A percentile compares a stretch with the other conserved stretches of the same genome.
phyloP scores from a whole-genome alignment of 1,284 basidiomycete genomes.

The Pascua sp. region DNA sequence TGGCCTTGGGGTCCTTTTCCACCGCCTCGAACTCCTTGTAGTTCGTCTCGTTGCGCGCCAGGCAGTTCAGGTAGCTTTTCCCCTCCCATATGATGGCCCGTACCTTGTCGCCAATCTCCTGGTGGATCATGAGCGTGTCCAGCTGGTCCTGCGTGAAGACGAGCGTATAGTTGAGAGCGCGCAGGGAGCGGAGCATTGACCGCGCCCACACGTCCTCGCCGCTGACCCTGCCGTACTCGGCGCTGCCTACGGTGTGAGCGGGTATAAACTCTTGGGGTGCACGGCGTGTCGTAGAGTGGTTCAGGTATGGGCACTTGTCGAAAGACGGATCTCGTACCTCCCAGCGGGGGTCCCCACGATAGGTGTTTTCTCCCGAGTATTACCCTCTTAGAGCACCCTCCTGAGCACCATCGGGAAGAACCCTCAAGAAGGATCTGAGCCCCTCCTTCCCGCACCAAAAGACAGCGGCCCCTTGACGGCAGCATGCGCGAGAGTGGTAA shows the following conservation, averaged over 20 bases:
- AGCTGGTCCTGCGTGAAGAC: conserved; percentile 27
- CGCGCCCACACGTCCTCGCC: conserved; percentile 28
- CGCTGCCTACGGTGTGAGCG: background rate
- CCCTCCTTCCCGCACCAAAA: too few species aligned
- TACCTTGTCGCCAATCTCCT: conserved; percentile 32
- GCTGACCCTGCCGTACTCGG: conserved; percentile 1
- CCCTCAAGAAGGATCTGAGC: too few species aligned
- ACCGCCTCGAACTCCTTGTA: conserved; percentile 10
- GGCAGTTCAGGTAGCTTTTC: conserved; percentile 15
- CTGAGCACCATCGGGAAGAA: too few species aligned
- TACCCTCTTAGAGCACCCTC: too few species aligned
- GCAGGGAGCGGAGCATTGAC: conserved; percentile 26
- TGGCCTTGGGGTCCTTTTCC: conserved; percentile 4
- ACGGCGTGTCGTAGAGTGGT: too few species aligned
- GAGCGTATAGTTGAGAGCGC: conserved; percentile 32
- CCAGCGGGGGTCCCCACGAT: too few species aligned
- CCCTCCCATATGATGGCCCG: conserved; percentile 31
- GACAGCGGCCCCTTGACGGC: too few species aligned
- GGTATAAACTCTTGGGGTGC: too few species aligned
- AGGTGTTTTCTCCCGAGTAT: too few species aligned
- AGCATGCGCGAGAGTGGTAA: too few species aligned
- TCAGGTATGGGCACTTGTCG: too few species aligned
- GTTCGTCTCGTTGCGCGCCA: conserved; percentile 20
- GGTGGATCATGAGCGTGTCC: conserved; percentile 37
- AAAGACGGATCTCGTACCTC: too few species aligned